These are phyloP conservation scores for Fusarium nygamai DNA, from an alignment of 2,329 filamentous ascomycete genomes.

Conservation along the genomic window DNA sequence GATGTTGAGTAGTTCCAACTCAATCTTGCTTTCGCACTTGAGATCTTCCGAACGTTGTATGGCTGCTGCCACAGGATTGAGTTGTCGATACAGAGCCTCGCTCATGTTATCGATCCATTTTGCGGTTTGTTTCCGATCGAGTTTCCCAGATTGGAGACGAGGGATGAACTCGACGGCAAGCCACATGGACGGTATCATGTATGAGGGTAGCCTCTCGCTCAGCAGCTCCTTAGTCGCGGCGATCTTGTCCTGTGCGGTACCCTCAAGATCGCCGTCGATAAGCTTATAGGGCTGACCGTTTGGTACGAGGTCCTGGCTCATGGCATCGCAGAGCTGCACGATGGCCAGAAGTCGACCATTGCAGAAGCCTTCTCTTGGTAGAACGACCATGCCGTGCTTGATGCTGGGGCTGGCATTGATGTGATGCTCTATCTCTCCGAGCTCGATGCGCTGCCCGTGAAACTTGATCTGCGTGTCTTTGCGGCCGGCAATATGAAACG, in stretches of 20 bases:
- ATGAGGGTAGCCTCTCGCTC: conserved; percentile 19
- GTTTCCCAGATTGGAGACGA: conserved; percentile 32
- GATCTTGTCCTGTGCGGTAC: neutral
- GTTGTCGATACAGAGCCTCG: conserved; percentile 19
- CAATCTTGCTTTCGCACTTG: neutral
- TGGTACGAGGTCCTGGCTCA: conserved; percentile 10
- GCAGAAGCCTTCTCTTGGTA: conserved; percentile 26
- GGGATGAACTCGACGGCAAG: conserved; percentile 30
- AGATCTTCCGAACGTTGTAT: neutral
- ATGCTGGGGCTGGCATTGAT: conserved; percentile 31
- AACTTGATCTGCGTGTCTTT: conserved; percentile 48
- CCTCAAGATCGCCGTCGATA: conserved; percentile 1
- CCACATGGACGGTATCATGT: conserved; percentile 41
- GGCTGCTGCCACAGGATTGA: conserved; percentile 8
- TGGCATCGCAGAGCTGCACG: conserved; percentile 14
- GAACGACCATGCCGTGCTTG: conserved; percentile 36
- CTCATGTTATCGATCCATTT: conserved; percentile 30
- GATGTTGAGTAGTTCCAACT: conserved; percentile 23
- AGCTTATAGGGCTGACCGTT: conserved; percentile 21
- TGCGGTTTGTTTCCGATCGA: conserved; percentile 26
- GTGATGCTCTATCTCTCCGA: conserved; percentile 47
- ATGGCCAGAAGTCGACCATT: conserved; percentile 24
- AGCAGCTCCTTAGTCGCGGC: conserved; percentile 27
- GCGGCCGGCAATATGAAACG: conserved; percentile 39
- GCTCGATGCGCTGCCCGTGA: conserved; percentile 47